Percentiles rank a stretch among this genome's conserved stretches.
Evolutionary conservation across 257 asterid genomes (phyloP).

Genomic region (Petunia axillaris): DNA sequence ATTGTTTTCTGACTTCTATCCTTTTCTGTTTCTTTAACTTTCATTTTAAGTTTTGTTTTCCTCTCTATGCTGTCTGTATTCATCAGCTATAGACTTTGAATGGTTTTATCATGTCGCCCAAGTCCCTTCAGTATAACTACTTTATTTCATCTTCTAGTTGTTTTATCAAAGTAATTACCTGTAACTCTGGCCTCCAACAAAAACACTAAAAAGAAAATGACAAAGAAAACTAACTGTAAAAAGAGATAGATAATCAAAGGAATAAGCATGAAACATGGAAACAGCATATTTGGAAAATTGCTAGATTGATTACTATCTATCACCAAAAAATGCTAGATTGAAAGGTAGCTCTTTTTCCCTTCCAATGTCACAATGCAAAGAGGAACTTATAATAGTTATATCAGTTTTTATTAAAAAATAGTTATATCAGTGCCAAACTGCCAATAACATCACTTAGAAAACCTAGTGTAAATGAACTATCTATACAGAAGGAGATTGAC

Average conservation of each 20-base stretch:
- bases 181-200: neutral
- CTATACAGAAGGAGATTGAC: neutral
- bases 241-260: neutral
- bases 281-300: neutral
- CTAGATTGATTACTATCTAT: neutral
- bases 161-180: neutral
- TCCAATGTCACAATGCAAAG: neutral
- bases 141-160: slow-evolving; percentile 1
- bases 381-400: neutral
- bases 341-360: neutral
- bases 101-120: slow-evolving; percentile 18
- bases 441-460: slow-evolving; percentile 8
- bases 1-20: neutral
- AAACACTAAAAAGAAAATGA: neutral
- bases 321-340: neutral
- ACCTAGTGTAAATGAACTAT: slow-evolving; percentile 5
- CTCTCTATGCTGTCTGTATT: slow-evolving; percentile 12
- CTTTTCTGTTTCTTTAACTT: neutral
- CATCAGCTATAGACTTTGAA: slow-evolving; percentile 16
- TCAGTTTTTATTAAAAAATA: no score
- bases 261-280: neutral
- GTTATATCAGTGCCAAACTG: neutral
- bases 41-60: slow-evolving; percentile 10
- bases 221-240: neutral
- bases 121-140: neutral